Conservation (phyloP, 2,329 filamentous ascomycete species). For the Geosmithia flava region DNA sequence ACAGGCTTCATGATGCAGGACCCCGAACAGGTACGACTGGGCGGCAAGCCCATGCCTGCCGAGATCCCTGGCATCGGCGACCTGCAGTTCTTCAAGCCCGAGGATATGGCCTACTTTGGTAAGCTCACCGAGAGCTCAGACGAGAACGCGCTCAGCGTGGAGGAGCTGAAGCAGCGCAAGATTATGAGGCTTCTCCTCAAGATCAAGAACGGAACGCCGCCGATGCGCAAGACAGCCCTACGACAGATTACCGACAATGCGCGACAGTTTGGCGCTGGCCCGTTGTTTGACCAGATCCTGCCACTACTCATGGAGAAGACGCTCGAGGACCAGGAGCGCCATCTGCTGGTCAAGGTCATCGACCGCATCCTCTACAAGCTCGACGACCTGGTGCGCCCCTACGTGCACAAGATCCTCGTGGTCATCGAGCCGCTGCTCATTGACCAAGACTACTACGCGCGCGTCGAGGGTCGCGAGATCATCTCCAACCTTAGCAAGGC, state of each 20-base stretch:
- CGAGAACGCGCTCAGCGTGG: slow-evolving; percentile 82
- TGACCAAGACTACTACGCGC: slow-evolving; percentile 97
- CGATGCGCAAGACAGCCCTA: slow-evolving; percentile 96
- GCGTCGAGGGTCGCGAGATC: slow-evolving; percentile 95
- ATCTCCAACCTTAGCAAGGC: slow-evolving; percentile 97
- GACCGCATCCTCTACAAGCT: slow-evolving; percentile 98
- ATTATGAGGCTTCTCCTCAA: slow-evolving; percentile 96
- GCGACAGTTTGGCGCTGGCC: slow-evolving; percentile 83
- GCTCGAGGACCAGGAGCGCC: slow-evolving; percentile 92
- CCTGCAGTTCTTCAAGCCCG: slow-evolving; percentile 93
- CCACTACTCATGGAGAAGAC: slow-evolving; percentile 97
- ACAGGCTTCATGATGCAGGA: slow-evolving; percentile 97
- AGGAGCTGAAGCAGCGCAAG: slow-evolving; percentile 94
- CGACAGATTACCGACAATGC: slow-evolving; percentile 97
- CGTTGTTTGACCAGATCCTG: slow-evolving; percentile 94
- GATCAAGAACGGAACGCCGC: slow-evolving; percentile 97
- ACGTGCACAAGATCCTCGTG: slow-evolving; percentile 95
- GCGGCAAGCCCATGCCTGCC: slow-evolving; percentile 84
- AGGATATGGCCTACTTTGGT: slow-evolving; percentile 98
- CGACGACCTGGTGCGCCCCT: slow-evolving; percentile 89
- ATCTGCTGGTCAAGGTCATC: slow-evolving; percentile 97
- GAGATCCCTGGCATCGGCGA: slow-evolving; percentile 95
- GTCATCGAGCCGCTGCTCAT: slow-evolving; percentile 99
- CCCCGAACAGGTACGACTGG: slow-evolving; percentile 67
- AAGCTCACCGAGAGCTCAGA: slow-evolving; percentile 92